Evolutionary conservation across 2,329 filamentous ascomycete species (phyloP).

Genomic region (Pseudopyricularia cyperi): DNA sequence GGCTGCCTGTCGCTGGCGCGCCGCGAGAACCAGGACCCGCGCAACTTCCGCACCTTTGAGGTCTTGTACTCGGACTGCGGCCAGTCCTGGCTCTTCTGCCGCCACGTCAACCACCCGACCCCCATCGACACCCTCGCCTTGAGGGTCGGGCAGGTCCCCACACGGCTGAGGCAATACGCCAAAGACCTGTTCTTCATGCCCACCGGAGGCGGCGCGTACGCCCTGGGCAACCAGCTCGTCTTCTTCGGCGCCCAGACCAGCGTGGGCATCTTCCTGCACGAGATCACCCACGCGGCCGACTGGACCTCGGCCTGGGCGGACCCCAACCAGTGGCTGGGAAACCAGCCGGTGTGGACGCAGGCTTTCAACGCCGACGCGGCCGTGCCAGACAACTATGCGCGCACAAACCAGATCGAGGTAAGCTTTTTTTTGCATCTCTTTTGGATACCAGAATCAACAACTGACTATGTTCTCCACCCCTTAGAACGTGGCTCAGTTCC

Average conservation of each 20-base stretch:
- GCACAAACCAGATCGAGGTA: conserved; percentile 1
- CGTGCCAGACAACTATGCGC: conserved; percentile 2
- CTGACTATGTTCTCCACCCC: too few species aligned
- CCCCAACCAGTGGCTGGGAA: too few species aligned
- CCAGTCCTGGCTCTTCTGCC: conserved; percentile 4
- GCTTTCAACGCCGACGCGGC: conserved; percentile 3
- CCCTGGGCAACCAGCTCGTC: conserved; percentile 4
- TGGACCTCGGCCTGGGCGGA: too few species aligned
- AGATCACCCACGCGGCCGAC: conserved; percentile 4
- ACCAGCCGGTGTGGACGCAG: neutral
- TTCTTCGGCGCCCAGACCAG: conserved; percentile 3
- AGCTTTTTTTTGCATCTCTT: too few species aligned
- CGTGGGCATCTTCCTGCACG: conserved; percentile 3
- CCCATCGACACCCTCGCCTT: neutral
- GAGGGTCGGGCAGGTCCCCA: conserved; percentile 4
- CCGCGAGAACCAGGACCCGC: neutral
- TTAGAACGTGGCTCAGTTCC: conserved; percentile 3
- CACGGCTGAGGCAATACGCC: conserved; percentile 1
- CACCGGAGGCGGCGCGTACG: neutral
- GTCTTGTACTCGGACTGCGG: conserved; percentile 3
- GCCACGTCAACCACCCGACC: conserved; percentile 1
- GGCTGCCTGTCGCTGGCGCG: conserved; percentile 3
- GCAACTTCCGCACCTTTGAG: conserved; percentile 2
- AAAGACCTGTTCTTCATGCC: conserved; percentile 2
- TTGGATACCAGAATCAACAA: too few species aligned